phyloP scores from a whole-genome alignment of 352 stramenopile species.

The Thalassiosira allenii region DNA sequence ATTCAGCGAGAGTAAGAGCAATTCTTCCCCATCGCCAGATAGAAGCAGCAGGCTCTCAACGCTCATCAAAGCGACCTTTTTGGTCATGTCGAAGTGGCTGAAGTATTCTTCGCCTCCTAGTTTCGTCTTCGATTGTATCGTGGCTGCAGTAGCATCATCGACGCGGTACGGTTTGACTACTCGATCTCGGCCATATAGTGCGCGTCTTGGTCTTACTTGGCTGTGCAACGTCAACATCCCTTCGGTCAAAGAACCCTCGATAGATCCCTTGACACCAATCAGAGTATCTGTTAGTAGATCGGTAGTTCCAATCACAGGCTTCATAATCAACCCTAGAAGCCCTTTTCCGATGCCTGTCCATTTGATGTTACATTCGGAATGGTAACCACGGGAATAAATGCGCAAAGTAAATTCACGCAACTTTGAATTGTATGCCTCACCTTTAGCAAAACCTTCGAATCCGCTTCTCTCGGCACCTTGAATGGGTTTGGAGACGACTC shows the following conservation, averaged over 20 bases:
- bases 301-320: slow-evolving; percentile 88
- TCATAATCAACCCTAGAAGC: slow-evolving; percentile 87
- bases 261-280: slow-evolving; percentile 85
- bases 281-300: slow-evolving; percentile 88
- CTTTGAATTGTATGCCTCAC: slow-evolving; percentile 87
- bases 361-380: no score
- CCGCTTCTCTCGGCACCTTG: slow-evolving; percentile 84
- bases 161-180: slow-evolving; percentile 69
- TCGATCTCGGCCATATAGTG: slow-evolving; percentile 79
- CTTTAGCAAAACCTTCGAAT: slow-evolving; percentile 87
- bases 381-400: no score
- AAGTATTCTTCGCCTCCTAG: slow-evolving; percentile 79
- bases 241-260: slow-evolving; percentile 52
- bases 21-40: slow-evolving; percentile 63
- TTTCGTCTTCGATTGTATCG: slow-evolving; percentile 67
- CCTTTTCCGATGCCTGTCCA: slow-evolving; percentile 83
- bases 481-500: slow-evolving; percentile 85
- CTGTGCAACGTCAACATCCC: slow-evolving; percentile 33
- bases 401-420: no score
- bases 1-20: slow-evolving; percentile 71
- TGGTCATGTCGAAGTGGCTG: slow-evolving; percentile 75
- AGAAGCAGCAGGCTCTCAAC: slow-evolving; percentile 72
- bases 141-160: slow-evolving; percentile 73
- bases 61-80: slow-evolving; percentile 78
- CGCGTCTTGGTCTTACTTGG: slow-evolving; percentile 74